A percentile compares a stretch with the other conserved stretches of the same genome.
Conservation (phyloP, 306 rosid species). For the Alnus glutinosa region DNA sequence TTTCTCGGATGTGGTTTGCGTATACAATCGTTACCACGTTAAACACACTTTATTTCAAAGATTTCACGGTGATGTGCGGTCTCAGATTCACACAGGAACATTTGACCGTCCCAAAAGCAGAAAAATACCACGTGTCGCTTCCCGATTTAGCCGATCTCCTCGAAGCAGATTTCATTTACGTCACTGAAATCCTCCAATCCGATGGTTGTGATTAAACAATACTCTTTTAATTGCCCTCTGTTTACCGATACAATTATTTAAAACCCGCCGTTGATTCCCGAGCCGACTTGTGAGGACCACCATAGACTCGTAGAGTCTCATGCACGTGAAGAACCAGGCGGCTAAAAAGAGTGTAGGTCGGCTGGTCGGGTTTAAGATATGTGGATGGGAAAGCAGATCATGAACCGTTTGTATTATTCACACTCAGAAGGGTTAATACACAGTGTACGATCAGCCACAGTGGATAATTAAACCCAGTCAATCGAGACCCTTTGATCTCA, state of each 20-base stretch:
- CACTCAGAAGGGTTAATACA: background rate
- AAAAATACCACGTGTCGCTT: background rate
- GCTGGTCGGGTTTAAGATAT: constrained; percentile 29
- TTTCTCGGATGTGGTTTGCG: background rate
- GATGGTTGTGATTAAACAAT: background rate
- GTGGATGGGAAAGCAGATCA: background rate
- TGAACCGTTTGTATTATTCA: background rate
- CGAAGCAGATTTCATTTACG: background rate
- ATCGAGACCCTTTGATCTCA: no score
- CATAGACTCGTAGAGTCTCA: background rate
- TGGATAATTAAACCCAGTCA: no score
- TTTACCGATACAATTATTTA: background rate
- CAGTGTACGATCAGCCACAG: no score
- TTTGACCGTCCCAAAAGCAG: no score
- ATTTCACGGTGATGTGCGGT: background rate
- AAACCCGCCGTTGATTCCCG: background rate
- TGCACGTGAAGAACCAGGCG: constrained; percentile 16
- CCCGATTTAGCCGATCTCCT: background rate
- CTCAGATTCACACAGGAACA: background rate
- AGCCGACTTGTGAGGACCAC: background rate
- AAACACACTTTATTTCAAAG: background rate
- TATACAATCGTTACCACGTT: background rate
- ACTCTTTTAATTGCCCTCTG: background rate
- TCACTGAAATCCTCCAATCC: background rate
- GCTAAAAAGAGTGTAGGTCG: constrained; percentile 22